Evolutionary conservation across 208 protist genomes (phyloP), one percentile per base, ranked within the genome.

Genomic region (Trypanosoma cruzi): DNA sequence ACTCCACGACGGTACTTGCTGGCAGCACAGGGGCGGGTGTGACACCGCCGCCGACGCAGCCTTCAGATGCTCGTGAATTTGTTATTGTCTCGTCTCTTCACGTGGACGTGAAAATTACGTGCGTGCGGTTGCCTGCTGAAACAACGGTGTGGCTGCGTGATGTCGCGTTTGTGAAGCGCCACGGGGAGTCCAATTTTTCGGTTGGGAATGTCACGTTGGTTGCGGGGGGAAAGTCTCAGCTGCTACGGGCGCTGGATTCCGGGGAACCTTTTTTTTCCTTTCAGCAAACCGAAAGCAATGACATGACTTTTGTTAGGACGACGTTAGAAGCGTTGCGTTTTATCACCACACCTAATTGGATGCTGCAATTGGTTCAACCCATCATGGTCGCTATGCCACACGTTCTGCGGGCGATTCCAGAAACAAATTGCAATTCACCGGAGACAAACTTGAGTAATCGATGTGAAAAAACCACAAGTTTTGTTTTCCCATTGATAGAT

Each of bases 41-140:
- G 46, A n/a, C n/a, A n/a, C 46, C 14, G 46, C 20, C 46, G 14
- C 46, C 46, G 14, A 7, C 46, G 1, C 31, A 48, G 26, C 18
- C 20, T 16, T 46, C 42, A 37, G 56, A 71, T 46, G 3, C 56
- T n/a, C 55, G 73, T 29, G 59, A 59, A 0, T 20, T 57, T n/a
- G 53, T 73, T 10, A 54, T 84, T 14, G 32, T 37, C 4, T 73
- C 75, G 7, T 91, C 78, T 2, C 66, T 76, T 28, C 81, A 90
- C 63, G 44, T 91, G 29, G 73, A 82, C n/a, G 75, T 68, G 56
- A 71, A 77, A 37, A 29, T 78, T 26, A 52, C 86, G 20, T 77
- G 74, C 40, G 18, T 92, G 3, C 46, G 64, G 40, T 64, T 89
- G 40, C 79, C 83, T n/a, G 68, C 73, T 7, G 20, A 60, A 0